These are phyloP conservation scores for Metschnikowia gelsemii DNA, from an alignment of 805 yeast species.

Conservation along the genomic window DNA sequence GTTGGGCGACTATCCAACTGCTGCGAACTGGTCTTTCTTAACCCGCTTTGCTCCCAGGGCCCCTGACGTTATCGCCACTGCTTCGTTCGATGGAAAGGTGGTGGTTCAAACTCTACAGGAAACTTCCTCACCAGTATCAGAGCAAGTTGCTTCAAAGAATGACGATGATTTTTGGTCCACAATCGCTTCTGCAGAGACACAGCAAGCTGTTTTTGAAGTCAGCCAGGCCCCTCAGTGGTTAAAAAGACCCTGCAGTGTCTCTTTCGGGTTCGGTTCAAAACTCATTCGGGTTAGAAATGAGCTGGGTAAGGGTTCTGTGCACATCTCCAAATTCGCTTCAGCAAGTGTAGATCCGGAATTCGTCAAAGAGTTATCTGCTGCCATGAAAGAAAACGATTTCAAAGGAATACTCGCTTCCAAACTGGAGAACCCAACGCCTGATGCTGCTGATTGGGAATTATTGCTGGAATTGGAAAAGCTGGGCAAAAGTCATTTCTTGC, in stretches of 20 bases:
- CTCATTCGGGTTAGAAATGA: slow-evolving; percentile 55
- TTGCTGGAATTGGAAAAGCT: slow-evolving; percentile 50
- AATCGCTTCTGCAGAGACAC: slow-evolving; percentile 63
- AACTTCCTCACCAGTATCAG: slow-evolving; percentile 57
- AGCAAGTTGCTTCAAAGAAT: slow-evolving; percentile 41
- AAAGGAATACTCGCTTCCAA: slow-evolving; percentile 55
- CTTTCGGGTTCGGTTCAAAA: slow-evolving; percentile 94
- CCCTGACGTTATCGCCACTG: slow-evolving; percentile 87
- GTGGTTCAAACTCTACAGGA: slow-evolving; percentile 86
- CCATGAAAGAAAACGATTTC: slow-evolving; percentile 57
- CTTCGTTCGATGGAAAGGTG: slow-evolving; percentile 84
- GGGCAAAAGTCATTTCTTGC: slow-evolving; percentile 53
- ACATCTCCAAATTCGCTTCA: slow-evolving; percentile 42
- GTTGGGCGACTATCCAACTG: slow-evolving; percentile 84
- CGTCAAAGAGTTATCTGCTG: slow-evolving; percentile 44
- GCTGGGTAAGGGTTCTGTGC: slow-evolving; percentile 40
- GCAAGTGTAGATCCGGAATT: slow-evolving; percentile 36
- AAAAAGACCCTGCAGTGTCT: slow-evolving; percentile 65
- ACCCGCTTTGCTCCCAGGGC: slow-evolving; percentile 82
- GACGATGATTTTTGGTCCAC: slow-evolving; percentile 88
- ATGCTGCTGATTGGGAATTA: slow-evolving; percentile 64
- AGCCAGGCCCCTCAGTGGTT: slow-evolving; percentile 92
- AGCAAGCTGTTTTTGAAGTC: slow-evolving; percentile 67
- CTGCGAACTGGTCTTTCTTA: slow-evolving; percentile 92
- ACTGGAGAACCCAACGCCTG: slow-evolving; percentile 34